phyloP scores from a whole-genome alignment of 2,329 filamentous ascomycete species.

The Aspergillus fijiensis region DNA sequence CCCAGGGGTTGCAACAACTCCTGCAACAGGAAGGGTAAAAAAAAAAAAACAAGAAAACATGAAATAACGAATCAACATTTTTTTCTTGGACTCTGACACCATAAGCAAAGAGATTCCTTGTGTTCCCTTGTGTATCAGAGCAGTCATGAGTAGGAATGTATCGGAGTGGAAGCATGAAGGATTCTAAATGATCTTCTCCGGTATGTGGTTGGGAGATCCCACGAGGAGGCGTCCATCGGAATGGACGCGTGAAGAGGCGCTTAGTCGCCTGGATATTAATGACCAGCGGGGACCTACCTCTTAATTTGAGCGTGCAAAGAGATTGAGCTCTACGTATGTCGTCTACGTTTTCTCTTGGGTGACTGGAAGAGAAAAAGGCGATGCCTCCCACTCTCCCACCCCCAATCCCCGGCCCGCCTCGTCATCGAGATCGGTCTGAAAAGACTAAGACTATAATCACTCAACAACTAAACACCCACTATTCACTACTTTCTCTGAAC shows the following conservation, averaged over 20 bases:
- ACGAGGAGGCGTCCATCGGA: background rate
- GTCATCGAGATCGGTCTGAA: conserved; percentile 5
- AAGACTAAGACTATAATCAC: background rate
- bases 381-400: background rate
- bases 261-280: background rate
- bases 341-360: background rate
- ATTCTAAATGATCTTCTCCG: background rate
- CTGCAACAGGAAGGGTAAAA: background rate
- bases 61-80: background rate
- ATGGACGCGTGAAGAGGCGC: background rate
- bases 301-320: background rate
- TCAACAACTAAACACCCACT: background rate
- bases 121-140: background rate
- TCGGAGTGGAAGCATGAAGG: background rate
- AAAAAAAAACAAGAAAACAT: background rate
- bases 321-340: background rate
- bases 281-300: background rate
- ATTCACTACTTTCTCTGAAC: background rate
- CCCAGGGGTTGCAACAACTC: background rate
- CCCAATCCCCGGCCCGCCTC: background rate
- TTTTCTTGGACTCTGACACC: background rate
- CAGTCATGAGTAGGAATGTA: conserved; percentile 4
- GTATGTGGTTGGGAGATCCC: conserved; percentile 5
- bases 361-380: conserved; percentile 3
- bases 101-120: background rate